Conservation (phyloP, 2,329 filamentous ascomycete genomes). For the Tothia fuscella region DNA sequence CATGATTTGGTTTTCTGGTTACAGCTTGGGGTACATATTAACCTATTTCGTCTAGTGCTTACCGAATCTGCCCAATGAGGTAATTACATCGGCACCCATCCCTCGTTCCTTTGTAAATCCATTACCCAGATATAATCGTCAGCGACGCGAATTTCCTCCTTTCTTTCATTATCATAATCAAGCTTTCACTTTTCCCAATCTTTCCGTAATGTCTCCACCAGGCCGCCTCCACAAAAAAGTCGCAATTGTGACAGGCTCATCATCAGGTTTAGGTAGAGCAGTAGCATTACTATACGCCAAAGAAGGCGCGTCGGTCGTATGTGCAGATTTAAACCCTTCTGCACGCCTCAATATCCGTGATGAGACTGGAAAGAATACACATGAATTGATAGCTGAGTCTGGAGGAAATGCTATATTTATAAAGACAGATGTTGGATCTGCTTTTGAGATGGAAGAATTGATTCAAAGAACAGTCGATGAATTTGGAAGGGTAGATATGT, state of each 20-base stretch:
- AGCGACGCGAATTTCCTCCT: no score
- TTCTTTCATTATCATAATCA: no score
- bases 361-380: constrained; percentile 19
- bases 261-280: neutral
- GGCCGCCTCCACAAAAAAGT: constrained; percentile 1
- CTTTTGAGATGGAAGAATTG: constrained; percentile 15
- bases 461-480: constrained; percentile 15
- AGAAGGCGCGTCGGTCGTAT: constrained; percentile 23
- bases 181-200: no score
- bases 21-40: no score
- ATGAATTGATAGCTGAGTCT: constrained; percentile 20
- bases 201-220: no score
- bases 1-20: no score
- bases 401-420: constrained; percentile 26
- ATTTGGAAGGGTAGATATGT: constrained; percentile 14
- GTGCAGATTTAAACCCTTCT: constrained; percentile 20
- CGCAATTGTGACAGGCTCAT: constrained; percentile 5
- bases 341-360: constrained; percentile 13
- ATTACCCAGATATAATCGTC: no score
- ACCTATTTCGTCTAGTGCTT: no score
- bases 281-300: constrained; percentile 17
- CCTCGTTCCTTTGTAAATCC: no score
- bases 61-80: no score
- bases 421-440: constrained; percentile 22
- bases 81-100: no score